Evolutionary conservation across 345 rosid genomes (phyloP).

Genomic region (Cardamine chenopodiifolia): DNA sequence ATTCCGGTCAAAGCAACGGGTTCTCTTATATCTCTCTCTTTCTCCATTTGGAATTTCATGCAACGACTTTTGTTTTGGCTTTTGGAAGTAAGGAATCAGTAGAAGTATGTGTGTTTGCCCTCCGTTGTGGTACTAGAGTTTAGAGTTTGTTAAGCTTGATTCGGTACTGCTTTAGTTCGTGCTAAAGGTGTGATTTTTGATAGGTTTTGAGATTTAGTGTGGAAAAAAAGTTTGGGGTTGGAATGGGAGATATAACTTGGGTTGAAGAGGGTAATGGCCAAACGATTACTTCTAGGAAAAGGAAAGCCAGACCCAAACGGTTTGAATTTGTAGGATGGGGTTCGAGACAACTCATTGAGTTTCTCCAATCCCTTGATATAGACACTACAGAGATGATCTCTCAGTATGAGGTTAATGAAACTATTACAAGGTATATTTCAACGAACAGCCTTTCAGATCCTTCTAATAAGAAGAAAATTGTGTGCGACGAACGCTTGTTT

Average conservation of each 20-base stretch:
- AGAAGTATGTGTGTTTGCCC: too few species aligned
- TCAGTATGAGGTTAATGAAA: slow-evolving; percentile 51
- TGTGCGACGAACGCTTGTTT: slow-evolving; percentile 56
- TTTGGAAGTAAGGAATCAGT: slow-evolving; percentile 14
- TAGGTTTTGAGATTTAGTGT: not conserved
- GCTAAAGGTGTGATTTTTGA: not conserved
- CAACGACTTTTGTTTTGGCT: slow-evolving; percentile 3
- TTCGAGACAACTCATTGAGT: slow-evolving; percentile 65
- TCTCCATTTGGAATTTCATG: slow-evolving; percentile 2
- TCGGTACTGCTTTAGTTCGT: not conserved
- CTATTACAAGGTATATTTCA: slow-evolving; percentile 53
- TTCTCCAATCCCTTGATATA: slow-evolving; percentile 58
- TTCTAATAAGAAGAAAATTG: slow-evolving; percentile 57
- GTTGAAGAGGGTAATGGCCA: slow-evolving; percentile 45
- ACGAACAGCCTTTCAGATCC: slow-evolving; percentile 51
- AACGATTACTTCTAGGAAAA: slow-evolving; percentile 35
- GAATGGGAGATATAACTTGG: slow-evolving; percentile 47
- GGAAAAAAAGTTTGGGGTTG: not conserved
- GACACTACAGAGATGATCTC: slow-evolving; percentile 54
- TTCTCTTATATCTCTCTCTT: not conserved
- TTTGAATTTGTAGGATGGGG: slow-evolving; percentile 73
- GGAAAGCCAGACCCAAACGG: slow-evolving; percentile 53
- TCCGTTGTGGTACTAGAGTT: slow-evolving; percentile 1
- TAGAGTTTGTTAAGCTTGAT: slow-evolving; percentile 20
- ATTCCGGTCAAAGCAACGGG: not conserved